Evolutionary conservation across 2,329 filamentous ascomycete species (phyloP).

Genomic region (Cercospora citrullina): DNA sequence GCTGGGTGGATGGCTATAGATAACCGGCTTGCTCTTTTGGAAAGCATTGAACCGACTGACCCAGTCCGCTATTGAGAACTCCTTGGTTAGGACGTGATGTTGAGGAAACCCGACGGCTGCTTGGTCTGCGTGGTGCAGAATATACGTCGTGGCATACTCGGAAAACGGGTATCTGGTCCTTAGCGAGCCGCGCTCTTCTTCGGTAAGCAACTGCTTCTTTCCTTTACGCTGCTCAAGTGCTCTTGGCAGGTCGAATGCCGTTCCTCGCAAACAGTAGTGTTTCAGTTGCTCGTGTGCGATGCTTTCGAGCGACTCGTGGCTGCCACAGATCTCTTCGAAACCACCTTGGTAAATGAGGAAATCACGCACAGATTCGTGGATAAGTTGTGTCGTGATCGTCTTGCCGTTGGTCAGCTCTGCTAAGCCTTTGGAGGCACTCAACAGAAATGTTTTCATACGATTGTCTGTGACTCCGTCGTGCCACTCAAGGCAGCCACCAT

Average conservation of each 20-base stretch:
- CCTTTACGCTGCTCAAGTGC: not conserved
- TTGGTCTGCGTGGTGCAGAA: not conserved
- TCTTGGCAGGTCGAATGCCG: not conserved
- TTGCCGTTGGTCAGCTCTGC: not conserved
- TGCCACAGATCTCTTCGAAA: not conserved
- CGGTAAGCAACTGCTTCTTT: not conserved
- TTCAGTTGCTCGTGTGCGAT: not conserved
- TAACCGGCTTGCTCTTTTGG: not conserved
- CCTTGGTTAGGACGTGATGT: not conserved
- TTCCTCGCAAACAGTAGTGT: not conserved
- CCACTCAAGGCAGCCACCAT: not conserved
- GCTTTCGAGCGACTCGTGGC: not conserved
- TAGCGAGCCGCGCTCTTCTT: not conserved
- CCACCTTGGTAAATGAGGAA: not conserved
- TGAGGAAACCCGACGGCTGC: not conserved
- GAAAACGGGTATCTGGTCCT: not conserved
- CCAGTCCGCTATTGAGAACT: not conserved
- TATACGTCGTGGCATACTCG: not conserved
- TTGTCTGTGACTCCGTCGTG: not conserved
- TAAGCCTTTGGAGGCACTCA: not conserved
- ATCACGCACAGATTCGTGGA: not conserved
- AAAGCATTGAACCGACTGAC: not conserved
- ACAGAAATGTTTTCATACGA: not conserved
- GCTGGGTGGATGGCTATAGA: not conserved
- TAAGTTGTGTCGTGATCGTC: not conserved